Evolutionary conservation across 257 asterid species (phyloP), one percentile per base, ranked within the genome.

Genomic region (Ilex aquifolium): DNA sequence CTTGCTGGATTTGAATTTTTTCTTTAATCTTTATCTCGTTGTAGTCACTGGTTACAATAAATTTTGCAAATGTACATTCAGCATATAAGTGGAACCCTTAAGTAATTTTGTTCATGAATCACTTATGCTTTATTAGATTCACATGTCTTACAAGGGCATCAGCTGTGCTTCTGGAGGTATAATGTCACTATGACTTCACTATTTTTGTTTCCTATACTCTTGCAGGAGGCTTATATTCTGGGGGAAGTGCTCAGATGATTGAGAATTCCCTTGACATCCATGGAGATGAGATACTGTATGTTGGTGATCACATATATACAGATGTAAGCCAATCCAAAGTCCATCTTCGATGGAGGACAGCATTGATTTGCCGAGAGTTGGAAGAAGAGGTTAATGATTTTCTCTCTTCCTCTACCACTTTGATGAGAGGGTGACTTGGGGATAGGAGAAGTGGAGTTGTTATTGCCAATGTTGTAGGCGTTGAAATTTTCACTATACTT

Each of bases 291-390:
- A 89, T 89, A 70, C 66, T 89, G 57, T 89, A 89, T 71, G 96
- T 89, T 40, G 96, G 96, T 62, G 96, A 89, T 78, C 96, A 89
- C 72, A 86, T 89, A 74, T 89, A 86, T 69, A 89, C 96, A 15
- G 96, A 89, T 75, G 96, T 89, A 66, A 89, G 96, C 87, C 88
- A 81, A 73, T 86, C 96, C 48, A 89, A 89, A 82, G 85, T 89
- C 62, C 89, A 89, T 89, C 90, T 84, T 40, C 83, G 96, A 44
- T 89, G 96, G 96, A 83, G 96, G 75, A 89, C 96, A n/a, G 94
- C 96, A 10, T 77, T 89, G 71, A 84, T 89, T 76, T 89, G 96
- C 69, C 86, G 95, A 64, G 96, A 89, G 75, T 78, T 89, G 68
- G 96, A 89, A 75, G 88, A 87, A 61, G 96, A 89, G 96, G 96